Percentiles rank a stretch among this genome's conserved stretches.
These are phyloP conservation scores for Podospora fimiseda DNA, from an alignment of 495 filamentous ascomycete species.

Conservation along the genomic window DNA sequence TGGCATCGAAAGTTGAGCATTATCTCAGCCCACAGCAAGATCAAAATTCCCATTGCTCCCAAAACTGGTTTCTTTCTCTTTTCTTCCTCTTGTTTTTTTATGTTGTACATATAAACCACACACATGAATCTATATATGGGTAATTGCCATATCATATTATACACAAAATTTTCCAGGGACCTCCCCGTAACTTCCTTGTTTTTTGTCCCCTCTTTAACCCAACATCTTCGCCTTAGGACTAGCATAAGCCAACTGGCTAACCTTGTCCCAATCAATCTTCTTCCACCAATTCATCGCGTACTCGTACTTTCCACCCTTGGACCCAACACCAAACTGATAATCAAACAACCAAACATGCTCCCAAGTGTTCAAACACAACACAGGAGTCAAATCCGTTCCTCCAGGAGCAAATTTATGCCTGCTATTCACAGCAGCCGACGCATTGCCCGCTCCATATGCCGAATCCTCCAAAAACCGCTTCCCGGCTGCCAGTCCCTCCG, in stretches of 20 bases:
- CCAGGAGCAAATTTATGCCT: slow-evolving; percentile 49
- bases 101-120: too few species aligned
- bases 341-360: slow-evolving; percentile 88
- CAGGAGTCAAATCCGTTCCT: slow-evolving; percentile 61
- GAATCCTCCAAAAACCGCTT: slow-evolving; percentile 25
- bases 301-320: slow-evolving; percentile 57
- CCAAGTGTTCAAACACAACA: slow-evolving; percentile 93
- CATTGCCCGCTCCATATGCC: slow-evolving; percentile 46
- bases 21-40: too few species aligned
- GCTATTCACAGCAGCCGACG: slow-evolving; percentile 29
- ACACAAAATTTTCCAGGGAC: too few species aligned
- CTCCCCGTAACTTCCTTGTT: too few species aligned
- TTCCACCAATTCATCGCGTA: slow-evolving; percentile 85
- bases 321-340: slow-evolving; percentile 54
- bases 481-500: slow-evolving; percentile 33
- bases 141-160: too few species aligned
- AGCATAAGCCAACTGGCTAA: slow-evolving; percentile 35
- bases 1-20: too few species aligned
- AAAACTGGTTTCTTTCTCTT: too few species aligned
- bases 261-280: slow-evolving; percentile 73
- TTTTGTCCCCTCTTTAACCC: too few species aligned
- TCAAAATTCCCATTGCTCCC: too few species aligned
- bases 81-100: too few species aligned
- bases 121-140: too few species aligned
- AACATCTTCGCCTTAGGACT: slow-evolving; percentile 1